Base-by-base conservation (phyloP, 2,329 filamentous ascomycete species). In the Pestalotiopsis sp. region DNA sequence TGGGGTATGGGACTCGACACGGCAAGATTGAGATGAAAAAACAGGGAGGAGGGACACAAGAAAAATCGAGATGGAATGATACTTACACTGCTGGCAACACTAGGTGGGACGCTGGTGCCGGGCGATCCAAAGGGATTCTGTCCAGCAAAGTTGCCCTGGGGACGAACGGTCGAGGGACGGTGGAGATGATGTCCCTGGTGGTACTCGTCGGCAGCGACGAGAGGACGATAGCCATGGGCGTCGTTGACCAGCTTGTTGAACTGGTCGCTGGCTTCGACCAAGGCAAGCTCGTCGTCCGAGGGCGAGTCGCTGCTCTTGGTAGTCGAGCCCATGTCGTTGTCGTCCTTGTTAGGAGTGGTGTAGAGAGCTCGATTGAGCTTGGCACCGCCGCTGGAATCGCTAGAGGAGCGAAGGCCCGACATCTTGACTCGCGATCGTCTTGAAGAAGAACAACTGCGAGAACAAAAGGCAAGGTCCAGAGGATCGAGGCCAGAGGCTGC, bases 261-360 rank as follows among this genome's bases (percentile, higher is more conserved):
- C 41, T 61, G 20, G 4, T 57, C 36, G 59, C 69, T 68, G 23
- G 73, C 73, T 52, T 70, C 70, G n/a, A 74, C 70, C 12, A 75
- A 70, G 6, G 73, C 73, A 57, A 68, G 52, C 66, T 72, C 71
- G 20, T 75, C 73, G 25, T 75, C 73, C 14, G 71, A 59, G 1
- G 72, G 69, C 1, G 70, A 64, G 38, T 69, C 49, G 17, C 66
- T 49, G 27, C 62, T 68, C n/a, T 61, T 27, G 23, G 20, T 39
- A 20, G 17, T 36, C 12, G 59, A 61, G 13, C 31, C 59, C 59
- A 36, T 36, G 59, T 20, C 59, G 17, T 17, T 11, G 20, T 59
- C 9, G 17, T 62, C 59, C 39, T 66, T 41, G 27, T 38, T n/a
- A 17, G 59, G 70, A 56, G 70, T 72, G 56, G 64, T 66, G 27